Base-by-base conservation (phyloP, 495 filamentous ascomycete genomes). In the Paragyromitra xinjiangensis region DNA sequence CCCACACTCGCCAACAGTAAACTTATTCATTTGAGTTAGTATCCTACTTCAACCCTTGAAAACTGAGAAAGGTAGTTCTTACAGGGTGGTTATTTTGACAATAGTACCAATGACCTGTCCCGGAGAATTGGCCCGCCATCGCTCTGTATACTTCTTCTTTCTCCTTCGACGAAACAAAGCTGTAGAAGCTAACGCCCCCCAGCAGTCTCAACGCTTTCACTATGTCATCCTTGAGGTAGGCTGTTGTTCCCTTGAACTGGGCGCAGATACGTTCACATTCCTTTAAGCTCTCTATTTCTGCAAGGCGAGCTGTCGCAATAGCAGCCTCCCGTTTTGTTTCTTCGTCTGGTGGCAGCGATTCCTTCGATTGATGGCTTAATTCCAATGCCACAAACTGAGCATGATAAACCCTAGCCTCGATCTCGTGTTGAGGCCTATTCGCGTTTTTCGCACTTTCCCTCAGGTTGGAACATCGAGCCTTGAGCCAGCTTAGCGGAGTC, bases 1-100 rank as follows among this genome's bases (percentile, higher is more conserved):
- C 22, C 91, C 92, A 82, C 92, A 94, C 73, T 93, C 90, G 0
- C 91, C 91, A 55, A 93, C 84, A 0, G 91, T 91, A 81, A 93
- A 93, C 34, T 83, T 75, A 11, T 64, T 50, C 40, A 29, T 19
- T 65, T 6, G 4, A 9, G 51, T 78, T 26, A 81, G 73, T 56
- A 71, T 48, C 16, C 26, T 59, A 39, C n/a, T 78, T 48, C 3
- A 51, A 24, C 37, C 48, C 16, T 19, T 12, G 72, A 24, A 2
- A 42, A 39, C n/a, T 3, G 11, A 19, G 37, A 4, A 59, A 16
- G 24, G 53, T 11, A 29, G 19, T 45, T 53, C 82, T 75, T 77
- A 82, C 82, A 19, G 91, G 89, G 83, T 93, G 89, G 0, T 88
- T 87, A 82, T 93, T 92, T 51, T 75, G 82, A 71, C 90, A 93